Evolutionary conservation across 2,329 filamentous ascomycete species (phyloP), one percentile per base, ranked within the genome.

Genomic region (Trichophyton rubrum): DNA sequence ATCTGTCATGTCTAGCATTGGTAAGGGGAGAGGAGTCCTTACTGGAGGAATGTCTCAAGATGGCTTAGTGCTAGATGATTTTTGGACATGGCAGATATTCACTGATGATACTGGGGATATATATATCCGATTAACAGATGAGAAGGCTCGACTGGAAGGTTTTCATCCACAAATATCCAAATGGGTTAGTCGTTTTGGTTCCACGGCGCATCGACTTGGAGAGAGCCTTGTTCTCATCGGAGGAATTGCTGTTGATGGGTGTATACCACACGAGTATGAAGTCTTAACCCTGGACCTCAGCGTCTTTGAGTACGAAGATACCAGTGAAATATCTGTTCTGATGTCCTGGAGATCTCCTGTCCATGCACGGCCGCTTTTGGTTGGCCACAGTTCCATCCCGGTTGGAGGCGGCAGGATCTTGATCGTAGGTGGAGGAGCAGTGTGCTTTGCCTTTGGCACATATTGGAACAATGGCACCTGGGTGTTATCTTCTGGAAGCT

Each of bases 391-490:
- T 3, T 76, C 80, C 6, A 72, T 81, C 13, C 69, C 75, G 30
- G 73, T 80, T 0, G 74, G 74, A 30, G 67, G 75, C 47, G 74
- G 78, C 33, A 73, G 80, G 17, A 67, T 90, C 2, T 67, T 89
- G 8, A 74, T 95, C 6, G 72, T 87, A 56, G 90, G 90, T 1
- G 91, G 91, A 15, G 91, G 90, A 41, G 89, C 88, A 15, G 89
- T 90, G 0, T 95, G 90, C 71, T 95, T 95, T 75, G 90, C 89
- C 0, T 95, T 95, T 80, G 90, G 90, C 1, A 88, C 88, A 5
- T 90, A 83, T 68, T 95, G 89, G 88, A 91, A 90, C 58, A 78
- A 79, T 35, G 83, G 83, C 1, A 76, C 79, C 11, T 86, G 75
- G 75, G 70, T 73, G 1, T 66, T 84, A 64, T 71, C 15, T 17